These are phyloP conservation scores for Verticillium isaacii DNA, from an alignment of 2,329 filamentous ascomycete species.

Conservation along the genomic window DNA sequence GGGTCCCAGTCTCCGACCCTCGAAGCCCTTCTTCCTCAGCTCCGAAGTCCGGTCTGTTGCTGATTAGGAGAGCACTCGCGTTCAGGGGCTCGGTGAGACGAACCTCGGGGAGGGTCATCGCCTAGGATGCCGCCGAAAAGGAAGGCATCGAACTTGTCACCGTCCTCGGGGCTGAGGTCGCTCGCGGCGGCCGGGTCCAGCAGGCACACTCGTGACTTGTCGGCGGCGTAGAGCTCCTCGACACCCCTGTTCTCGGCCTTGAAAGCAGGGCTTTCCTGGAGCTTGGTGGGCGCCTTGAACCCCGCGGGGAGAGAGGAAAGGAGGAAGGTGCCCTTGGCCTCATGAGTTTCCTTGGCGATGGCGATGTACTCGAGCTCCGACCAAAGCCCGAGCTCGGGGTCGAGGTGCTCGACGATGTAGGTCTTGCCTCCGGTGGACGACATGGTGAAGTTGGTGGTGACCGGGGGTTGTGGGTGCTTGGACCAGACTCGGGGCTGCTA, in stretches of 20 bases:
- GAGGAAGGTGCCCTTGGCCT: constrained; percentile 64
- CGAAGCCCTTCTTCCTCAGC: constrained; percentile 86
- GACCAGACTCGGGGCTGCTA: background rate
- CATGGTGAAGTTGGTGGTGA: background rate
- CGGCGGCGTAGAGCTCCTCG: constrained; percentile 71
- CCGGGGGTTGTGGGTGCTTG: background rate
- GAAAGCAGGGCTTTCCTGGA: constrained; percentile 56
- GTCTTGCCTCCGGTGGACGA: constrained; percentile 46
- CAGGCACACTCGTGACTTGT: constrained; percentile 76
- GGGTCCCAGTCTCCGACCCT: constrained; percentile 79
- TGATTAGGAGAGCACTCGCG: constrained; percentile 6
- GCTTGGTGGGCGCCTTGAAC: constrained; percentile 58
- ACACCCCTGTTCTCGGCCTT: constrained; percentile 72
- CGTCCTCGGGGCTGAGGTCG: constrained; percentile 81
- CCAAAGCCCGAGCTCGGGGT: constrained; percentile 91
- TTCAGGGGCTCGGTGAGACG: constrained; percentile 13
- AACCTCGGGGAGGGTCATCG: constrained; percentile 90
- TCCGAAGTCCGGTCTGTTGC: constrained; percentile 85
- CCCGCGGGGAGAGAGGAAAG: constrained; percentile 73
- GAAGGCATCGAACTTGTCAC: constrained; percentile 79
- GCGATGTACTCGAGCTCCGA: constrained; percentile 87
- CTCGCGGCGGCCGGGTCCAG: constrained; percentile 79
- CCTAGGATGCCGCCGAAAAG: constrained; percentile 97
- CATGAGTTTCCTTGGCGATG: constrained; percentile 77
- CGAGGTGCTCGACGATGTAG: constrained; percentile 94